phyloP scores from a whole-genome alignment of 2,329 filamentous ascomycete genomes.

The Trichoderma lentiforme region DNA sequence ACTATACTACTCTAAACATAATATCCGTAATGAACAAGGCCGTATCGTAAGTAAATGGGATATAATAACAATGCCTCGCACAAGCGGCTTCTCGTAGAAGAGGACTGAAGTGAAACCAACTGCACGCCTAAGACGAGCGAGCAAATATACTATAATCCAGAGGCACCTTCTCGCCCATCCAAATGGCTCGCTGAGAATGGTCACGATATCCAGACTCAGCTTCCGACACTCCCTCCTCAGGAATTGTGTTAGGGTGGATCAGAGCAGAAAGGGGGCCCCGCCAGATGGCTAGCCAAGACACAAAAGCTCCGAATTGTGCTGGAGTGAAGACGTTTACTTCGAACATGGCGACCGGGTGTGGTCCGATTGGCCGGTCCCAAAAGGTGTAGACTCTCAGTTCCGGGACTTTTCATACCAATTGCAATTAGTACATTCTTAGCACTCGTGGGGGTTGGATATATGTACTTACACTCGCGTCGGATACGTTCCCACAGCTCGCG shows the following conservation, averaged over 20 bases:
- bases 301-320: conserved; percentile 82
- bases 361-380: conserved; percentile 75
- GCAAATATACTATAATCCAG: conserved; percentile 42
- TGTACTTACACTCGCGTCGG: conserved; percentile 66
- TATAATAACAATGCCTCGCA: too few species aligned
- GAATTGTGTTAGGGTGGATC: conserved; percentile 77
- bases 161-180: conserved; percentile 67
- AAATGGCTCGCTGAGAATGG: conserved; percentile 67
- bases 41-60: neutral
- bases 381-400: conserved; percentile 78
- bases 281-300: conserved; percentile 80
- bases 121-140: neutral
- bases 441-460: neutral
- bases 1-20: neutral
- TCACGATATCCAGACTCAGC: conserved; percentile 45
- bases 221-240: conserved; percentile 33
- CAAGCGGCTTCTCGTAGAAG: too few species aligned
- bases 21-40: neutral
- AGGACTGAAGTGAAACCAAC: too few species aligned
- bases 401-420: conserved; percentile 56
- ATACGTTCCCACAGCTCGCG: conserved; percentile 73
- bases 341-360: conserved; percentile 84
- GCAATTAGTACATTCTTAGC: neutral
- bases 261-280: conserved; percentile 75
- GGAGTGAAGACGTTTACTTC: conserved; percentile 87